Conservation (phyloP, 129 eudicot genomes). For the Apium graveolens region DNA sequence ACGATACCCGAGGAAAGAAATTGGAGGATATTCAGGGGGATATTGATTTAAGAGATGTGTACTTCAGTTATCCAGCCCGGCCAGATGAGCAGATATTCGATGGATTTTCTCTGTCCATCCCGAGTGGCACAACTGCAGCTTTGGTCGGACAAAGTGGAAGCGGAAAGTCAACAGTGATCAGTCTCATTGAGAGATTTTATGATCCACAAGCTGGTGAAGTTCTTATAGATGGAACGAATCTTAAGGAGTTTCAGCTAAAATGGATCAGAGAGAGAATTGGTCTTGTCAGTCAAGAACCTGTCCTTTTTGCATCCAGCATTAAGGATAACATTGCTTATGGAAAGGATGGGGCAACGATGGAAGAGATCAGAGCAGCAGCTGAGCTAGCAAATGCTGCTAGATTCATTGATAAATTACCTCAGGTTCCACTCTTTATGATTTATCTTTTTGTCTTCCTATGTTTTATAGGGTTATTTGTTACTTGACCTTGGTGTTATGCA, state of each 20-base stretch:
- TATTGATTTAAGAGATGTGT: constrained; percentile 32
- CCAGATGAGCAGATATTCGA: constrained; percentile 36
- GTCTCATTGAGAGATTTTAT: constrained; percentile 44
- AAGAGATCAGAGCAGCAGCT: constrained; percentile 41
- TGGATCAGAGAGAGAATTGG: constrained; percentile 47
- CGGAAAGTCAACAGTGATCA: constrained; percentile 49
- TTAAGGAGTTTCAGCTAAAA: constrained; percentile 41
- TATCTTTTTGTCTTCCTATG: neutral
- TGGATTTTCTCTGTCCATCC: constrained; percentile 40
- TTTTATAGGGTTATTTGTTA: neutral
- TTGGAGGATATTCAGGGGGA: constrained; percentile 36
- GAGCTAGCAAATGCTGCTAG: constrained; percentile 53
- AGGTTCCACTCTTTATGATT: constrained; percentile 18
- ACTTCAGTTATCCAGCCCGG: constrained; percentile 44
- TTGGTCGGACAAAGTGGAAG: constrained; percentile 54
- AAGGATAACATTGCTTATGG: constrained; percentile 47
- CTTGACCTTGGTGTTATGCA: neutral
- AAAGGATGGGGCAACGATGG: constrained; percentile 35
- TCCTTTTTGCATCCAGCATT: constrained; percentile 40
- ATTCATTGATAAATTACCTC: constrained; percentile 41
- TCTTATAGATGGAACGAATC: constrained; percentile 34
- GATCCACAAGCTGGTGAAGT: constrained; percentile 48
- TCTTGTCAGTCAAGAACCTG: constrained; percentile 53
- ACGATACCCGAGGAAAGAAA: constrained; percentile 31
- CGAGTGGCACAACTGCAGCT: constrained; percentile 51